Percentiles rank a stretch among this genome's conserved stretches.
Conservation (phyloP, 1,284 basidiomycete species). For the Thelephora terrestris region DNA sequence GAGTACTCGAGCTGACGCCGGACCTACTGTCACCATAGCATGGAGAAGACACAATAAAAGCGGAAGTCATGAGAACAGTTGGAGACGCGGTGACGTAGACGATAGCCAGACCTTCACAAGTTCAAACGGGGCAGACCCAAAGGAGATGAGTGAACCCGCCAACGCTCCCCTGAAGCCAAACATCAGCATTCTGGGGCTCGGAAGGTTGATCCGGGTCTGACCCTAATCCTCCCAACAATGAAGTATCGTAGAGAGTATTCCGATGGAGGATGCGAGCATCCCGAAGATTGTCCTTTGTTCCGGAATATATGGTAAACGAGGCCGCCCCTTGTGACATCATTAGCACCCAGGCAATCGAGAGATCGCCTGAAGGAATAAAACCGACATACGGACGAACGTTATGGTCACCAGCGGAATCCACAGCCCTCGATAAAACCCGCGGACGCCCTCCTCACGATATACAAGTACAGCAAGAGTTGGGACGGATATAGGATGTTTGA, state of each 20-base stretch:
- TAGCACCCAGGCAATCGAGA: not conserved
- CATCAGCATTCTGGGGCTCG: not conserved
- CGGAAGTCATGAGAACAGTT: not conserved
- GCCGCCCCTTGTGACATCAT: constrained; percentile 50
- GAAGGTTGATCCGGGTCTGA: constrained; percentile 6
- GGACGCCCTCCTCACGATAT: constrained; percentile 84
- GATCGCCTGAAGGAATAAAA: constrained; percentile 2
- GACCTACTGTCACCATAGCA: constrained; percentile 36
- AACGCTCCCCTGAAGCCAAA: constrained; percentile 50
- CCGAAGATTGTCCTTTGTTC: constrained; percentile 76
- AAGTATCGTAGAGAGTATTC: constrained; percentile 56
- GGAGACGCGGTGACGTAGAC: too few relatives aligned
- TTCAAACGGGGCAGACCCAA: constrained; percentile 86
- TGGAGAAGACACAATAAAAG: not conserved
- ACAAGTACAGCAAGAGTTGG: constrained; percentile 64
- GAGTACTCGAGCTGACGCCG: constrained; percentile 90
- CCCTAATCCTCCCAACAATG: constrained; percentile 62
- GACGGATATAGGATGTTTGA: constrained; percentile 65
- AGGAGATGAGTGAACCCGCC: constrained; percentile 76
- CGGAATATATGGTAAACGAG: constrained; percentile 90
- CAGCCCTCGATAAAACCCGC: constrained; percentile 84
- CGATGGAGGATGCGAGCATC: constrained; percentile 48
- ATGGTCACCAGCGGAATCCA: constrained; percentile 95
- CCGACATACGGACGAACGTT: constrained; percentile 80
- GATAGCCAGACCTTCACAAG: constrained; percentile 72